These are phyloP conservation scores for Nadsonia starkeyi-henricii DNA, from an alignment of 1,139 yeast species.

Conservation along the genomic window DNA sequence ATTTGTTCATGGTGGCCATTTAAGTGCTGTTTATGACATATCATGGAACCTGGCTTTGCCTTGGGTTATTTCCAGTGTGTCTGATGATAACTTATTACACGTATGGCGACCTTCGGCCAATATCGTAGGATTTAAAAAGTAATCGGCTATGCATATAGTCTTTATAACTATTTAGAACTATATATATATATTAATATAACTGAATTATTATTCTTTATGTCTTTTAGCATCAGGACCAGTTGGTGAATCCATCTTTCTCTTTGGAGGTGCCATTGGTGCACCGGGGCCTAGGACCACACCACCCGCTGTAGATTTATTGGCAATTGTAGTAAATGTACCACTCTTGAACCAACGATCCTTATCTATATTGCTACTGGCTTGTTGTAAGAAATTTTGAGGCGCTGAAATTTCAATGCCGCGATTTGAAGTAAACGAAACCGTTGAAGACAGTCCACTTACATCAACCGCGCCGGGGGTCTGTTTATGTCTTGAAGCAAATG, in stretches of 20 bases:
- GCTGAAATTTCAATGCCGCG: conserved; percentile 22
- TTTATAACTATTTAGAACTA: not conserved
- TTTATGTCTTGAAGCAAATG: conserved; percentile 5
- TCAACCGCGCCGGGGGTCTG: conserved; percentile 6
- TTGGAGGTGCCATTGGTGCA: conserved; percentile 9
- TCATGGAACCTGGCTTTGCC: not conserved
- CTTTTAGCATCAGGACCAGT: conserved; percentile 10
- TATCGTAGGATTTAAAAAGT: not conserved
- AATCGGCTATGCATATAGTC: not conserved
- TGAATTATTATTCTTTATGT: conserved; percentile 6
- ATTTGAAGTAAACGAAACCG: conserved; percentile 19
- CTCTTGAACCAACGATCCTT: conserved; percentile 20
- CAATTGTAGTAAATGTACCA: conserved; percentile 18
- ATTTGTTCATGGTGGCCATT: not conserved
- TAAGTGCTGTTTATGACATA: not conserved
- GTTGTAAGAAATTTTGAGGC: conserved; percentile 12
- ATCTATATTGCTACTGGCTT: conserved; percentile 4
- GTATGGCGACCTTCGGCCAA: not conserved
- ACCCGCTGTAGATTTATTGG: conserved; percentile 10
- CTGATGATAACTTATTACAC: not conserved
- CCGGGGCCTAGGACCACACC: conserved; percentile 8
- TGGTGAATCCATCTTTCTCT: not conserved
- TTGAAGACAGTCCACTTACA: conserved; percentile 19
- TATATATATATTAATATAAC: too few relatives aligned
- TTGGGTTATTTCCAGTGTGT: not conserved